These are phyloP conservation scores for Tetrapisispora namnaoensis DNA, from an alignment of 805 yeast genomes.

Conservation along the genomic window DNA sequence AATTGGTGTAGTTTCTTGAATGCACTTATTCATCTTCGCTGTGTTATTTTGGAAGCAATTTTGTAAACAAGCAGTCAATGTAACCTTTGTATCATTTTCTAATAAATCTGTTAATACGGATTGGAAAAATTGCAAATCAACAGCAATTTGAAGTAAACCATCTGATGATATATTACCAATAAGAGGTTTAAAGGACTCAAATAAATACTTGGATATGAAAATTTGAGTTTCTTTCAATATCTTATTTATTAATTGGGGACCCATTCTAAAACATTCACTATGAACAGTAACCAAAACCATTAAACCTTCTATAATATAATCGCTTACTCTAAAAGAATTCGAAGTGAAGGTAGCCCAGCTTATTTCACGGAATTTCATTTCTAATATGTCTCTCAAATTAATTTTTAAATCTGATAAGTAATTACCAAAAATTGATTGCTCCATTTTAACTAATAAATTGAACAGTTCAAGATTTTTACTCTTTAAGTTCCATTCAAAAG, in stretches of 20 bases:
- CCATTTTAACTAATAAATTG: conserved; percentile 38
- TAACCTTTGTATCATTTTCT: conserved; percentile 25
- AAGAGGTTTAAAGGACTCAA: conserved; percentile 34
- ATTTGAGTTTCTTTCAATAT: conserved; percentile 38
- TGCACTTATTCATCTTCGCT: conserved; percentile 17
- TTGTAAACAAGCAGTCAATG: conserved; percentile 24
- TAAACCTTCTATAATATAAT: conserved; percentile 41
- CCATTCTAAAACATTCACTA: conserved; percentile 40
- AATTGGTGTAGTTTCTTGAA: conserved; percentile 24
- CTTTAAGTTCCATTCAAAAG: conserved; percentile 38
- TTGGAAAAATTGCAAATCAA: conserved; percentile 46
- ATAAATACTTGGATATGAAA: conserved; percentile 29
- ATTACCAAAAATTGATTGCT: conserved; percentile 43
- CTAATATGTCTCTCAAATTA: conserved; percentile 32
- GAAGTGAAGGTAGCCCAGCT: conserved; percentile 36
- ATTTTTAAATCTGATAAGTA: conserved; percentile 42
- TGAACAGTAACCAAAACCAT: conserved; percentile 43
- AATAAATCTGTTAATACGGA: conserved; percentile 21
- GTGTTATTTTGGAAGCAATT: conserved; percentile 27
- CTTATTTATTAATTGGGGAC: conserved; percentile 36
- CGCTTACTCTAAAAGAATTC: conserved; percentile 32
- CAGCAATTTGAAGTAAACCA: conserved; percentile 41
- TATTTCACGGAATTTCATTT: conserved; percentile 31
- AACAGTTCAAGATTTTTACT: conserved; percentile 38
- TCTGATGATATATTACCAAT: conserved; percentile 37